These are phyloP conservation scores for Psilocybe sp. DNA, from an alignment of 768 basidiomycete genomes.

Conservation along the genomic window DNA sequence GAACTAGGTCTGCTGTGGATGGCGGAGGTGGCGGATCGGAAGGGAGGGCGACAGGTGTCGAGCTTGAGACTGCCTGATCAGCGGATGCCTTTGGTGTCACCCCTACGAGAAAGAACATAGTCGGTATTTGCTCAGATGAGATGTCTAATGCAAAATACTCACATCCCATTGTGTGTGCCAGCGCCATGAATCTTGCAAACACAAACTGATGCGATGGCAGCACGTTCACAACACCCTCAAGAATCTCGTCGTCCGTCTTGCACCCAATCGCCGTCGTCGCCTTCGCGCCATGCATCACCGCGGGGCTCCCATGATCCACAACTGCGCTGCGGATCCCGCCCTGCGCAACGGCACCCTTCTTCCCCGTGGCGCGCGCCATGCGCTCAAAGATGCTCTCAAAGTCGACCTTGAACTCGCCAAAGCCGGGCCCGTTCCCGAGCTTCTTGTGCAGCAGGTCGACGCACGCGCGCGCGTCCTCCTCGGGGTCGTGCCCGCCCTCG, in stretches of 20 bases:
- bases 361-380: slow-evolving; percentile 53
- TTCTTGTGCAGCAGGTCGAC: slow-evolving; percentile 83
- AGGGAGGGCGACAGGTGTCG: slow-evolving; percentile 12
- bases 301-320: slow-evolving; percentile 83
- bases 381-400: slow-evolving; percentile 88
- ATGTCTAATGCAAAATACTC: slow-evolving; percentile 24
- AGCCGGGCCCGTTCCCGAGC: slow-evolving; percentile 70
- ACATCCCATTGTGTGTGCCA: slow-evolving; percentile 86
- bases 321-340: slow-evolving; percentile 59
- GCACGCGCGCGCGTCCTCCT: slow-evolving; percentile 91
- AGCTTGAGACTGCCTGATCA: slow-evolving; percentile 29
- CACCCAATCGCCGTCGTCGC: slow-evolving; percentile 78
- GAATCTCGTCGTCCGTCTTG: slow-evolving; percentile 71
- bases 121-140: not conserved
- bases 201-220: slow-evolving; percentile 71
- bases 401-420: slow-evolving; percentile 85
- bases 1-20: slow-evolving; percentile 29
- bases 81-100: slow-evolving; percentile 50
- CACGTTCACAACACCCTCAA: slow-evolving; percentile 62
- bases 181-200: slow-evolving; percentile 79
- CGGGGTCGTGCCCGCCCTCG: slow-evolving; percentile 88
- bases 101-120: slow-evolving; percentile 38
- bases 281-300: slow-evolving; percentile 81
- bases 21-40: slow-evolving; percentile 22
- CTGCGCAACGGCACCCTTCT: slow-evolving; percentile 29